Percentiles rank a stretch among this genome's conserved stretches.
Conservation (phyloP, 371 early-diverging fungal species). For the Apophysomyces variabilis region DNA sequence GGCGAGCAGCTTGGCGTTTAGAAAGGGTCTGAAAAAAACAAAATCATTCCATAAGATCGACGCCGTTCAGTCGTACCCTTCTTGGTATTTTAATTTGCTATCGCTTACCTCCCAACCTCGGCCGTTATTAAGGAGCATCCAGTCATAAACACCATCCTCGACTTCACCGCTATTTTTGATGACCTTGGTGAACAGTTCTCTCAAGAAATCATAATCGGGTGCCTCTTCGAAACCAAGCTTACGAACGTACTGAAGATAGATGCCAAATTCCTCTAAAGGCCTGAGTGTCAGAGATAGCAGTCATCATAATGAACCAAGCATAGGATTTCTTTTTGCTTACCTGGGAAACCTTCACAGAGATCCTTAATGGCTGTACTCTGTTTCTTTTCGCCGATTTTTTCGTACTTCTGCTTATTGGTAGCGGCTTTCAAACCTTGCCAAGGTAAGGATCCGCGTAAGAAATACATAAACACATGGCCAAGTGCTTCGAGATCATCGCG, state of each 20-base stretch:
- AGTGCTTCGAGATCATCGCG: constrained; percentile 94
- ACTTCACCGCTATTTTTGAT: constrained; percentile 67
- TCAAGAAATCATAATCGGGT: constrained; percentile 89
- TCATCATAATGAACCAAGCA: too few relatives aligned
- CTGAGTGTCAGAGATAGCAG: too few relatives aligned
- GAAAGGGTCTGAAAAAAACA: constrained; percentile 19
- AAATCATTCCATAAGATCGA: neutral
- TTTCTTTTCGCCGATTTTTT: constrained; percentile 90
- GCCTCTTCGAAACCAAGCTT: constrained; percentile 89
- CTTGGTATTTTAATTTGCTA: too few relatives aligned
- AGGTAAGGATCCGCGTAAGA: constrained; percentile 85
- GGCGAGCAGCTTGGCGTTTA: constrained; percentile 27
- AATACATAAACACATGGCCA: constrained; percentile 93
- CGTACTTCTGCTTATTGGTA: constrained; percentile 91
- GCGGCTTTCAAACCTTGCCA: constrained; percentile 94
- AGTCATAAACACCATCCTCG: constrained; percentile 89
- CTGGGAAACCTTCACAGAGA: constrained; percentile 75
- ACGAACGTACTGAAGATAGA: constrained; percentile 86
- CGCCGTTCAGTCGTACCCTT: too few relatives aligned
- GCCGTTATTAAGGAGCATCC: constrained; percentile 75
- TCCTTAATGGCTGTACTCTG: constrained; percentile 75
- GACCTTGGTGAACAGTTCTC: constrained; percentile 80
- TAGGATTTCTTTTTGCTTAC: constrained; percentile 1
- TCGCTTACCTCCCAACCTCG: constrained; percentile 50
- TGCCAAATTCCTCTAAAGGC: constrained; percentile 76